These are phyloP conservation scores for Podospora bellae-mahoneyi DNA, from an alignment of 495 filamentous ascomycete genomes.

Conservation along the genomic window DNA sequence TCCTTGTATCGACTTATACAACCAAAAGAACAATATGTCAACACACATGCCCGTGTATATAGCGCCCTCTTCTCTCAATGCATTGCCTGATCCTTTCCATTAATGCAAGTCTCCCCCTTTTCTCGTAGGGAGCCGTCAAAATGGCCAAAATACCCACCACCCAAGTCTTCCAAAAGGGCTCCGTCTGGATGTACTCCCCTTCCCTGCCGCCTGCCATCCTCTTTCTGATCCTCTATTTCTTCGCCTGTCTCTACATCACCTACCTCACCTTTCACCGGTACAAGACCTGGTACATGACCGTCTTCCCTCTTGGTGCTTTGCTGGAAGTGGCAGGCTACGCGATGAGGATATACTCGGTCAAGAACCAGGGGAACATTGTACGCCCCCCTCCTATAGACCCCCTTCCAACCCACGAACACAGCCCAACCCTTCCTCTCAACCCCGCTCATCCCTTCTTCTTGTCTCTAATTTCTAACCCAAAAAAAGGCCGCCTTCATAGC, in stretches of 20 bases:
- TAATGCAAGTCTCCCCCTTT: background rate
- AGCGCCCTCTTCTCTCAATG: no score
- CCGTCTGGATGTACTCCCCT: slow-evolving; percentile 33
- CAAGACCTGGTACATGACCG: slow-evolving; percentile 33
- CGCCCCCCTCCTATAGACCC: slow-evolving; percentile 23
- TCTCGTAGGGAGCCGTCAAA: background rate
- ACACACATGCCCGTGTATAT: no score
- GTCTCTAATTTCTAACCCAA: no score
- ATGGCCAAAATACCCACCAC: slow-evolving; percentile 1
- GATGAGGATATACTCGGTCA: slow-evolving; percentile 36
- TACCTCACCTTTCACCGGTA: slow-evolving; percentile 33
- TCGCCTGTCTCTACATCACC: slow-evolving; percentile 25
- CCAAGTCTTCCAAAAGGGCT: background rate
- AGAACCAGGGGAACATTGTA: slow-evolving; percentile 23
- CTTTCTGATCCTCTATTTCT: slow-evolving; percentile 27
- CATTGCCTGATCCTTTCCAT: no score
- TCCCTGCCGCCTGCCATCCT: slow-evolving; percentile 30
- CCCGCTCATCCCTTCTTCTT: no score
- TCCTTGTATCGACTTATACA: background rate
- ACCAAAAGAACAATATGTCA: background rate
- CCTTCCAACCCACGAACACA: background rate
- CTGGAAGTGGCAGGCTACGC: slow-evolving; percentile 48
- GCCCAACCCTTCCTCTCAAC: no score
- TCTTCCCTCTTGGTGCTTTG: slow-evolving; percentile 30
- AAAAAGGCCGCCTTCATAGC: slow-evolving; percentile 52